A percentile compares a stretch with the other conserved stretches of the same genome.
phyloP scores from a whole-genome alignment of 2,329 filamentous ascomycete species.

The Coleophoma crateriformis region DNA sequence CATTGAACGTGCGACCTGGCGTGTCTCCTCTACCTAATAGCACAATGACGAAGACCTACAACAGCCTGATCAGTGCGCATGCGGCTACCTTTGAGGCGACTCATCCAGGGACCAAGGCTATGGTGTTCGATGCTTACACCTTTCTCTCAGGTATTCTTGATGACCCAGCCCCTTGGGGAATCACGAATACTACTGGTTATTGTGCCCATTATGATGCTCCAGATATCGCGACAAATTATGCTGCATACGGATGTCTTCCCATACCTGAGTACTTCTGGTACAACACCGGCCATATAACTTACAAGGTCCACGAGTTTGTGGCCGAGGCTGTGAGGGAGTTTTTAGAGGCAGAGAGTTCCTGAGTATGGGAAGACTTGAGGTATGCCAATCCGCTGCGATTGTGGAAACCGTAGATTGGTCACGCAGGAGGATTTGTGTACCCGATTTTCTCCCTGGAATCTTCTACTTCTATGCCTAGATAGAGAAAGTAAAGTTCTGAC shows the following conservation, averaged over 20 bases:
- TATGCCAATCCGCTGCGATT: too few species aligned
- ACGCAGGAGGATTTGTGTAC: too few species aligned
- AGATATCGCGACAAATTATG: conserved; percentile 35
- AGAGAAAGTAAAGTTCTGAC: too few species aligned
- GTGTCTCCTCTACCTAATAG: conserved; percentile 33
- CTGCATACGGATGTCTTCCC: conserved; percentile 37
- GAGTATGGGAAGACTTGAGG: too few species aligned
- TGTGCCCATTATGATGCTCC: conserved; percentile 39
- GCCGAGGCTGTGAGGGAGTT: conserved; percentile 20
- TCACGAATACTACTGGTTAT: conserved; percentile 39
- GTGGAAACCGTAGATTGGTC: too few species aligned
- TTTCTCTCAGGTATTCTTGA: conserved; percentile 37
- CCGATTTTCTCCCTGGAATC: too few species aligned
- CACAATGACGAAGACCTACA: conserved; percentile 40
- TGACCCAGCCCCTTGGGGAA: conserved; percentile 32
- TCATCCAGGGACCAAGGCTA: conserved; percentile 28
- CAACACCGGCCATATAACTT: conserved; percentile 40
- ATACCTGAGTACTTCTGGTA: conserved; percentile 41
- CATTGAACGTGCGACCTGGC: conserved; percentile 7
- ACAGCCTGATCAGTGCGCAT: conserved; percentile 26
- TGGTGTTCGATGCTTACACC: conserved; percentile 38
- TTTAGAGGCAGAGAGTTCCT: conserved; percentile 7
- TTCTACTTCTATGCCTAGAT: too few species aligned
- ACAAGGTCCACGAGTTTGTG: conserved; percentile 32
- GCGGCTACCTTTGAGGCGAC: conserved; percentile 9